A percentile compares a stretch with the other conserved stretches of the same genome.
Conservation (phyloP, 2,329 filamentous ascomycete species). For the Penicillium sp. region DNA sequence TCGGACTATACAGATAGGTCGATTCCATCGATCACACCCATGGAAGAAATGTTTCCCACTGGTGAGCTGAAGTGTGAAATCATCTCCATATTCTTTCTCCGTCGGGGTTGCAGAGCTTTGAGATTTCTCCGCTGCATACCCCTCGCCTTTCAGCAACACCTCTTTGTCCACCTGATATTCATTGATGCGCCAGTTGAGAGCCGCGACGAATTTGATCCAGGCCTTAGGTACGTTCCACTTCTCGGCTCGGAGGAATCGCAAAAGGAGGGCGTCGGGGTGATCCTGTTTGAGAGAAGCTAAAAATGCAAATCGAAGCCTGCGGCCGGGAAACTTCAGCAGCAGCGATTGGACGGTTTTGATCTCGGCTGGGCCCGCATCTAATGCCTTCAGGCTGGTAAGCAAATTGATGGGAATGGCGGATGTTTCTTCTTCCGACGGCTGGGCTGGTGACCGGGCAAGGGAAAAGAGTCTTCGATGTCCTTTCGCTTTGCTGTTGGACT, state of each 20-base stretch:
- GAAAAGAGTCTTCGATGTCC: slow-evolving; percentile 18
- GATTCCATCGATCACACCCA: slow-evolving; percentile 37
- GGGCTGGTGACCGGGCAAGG: slow-evolving; percentile 8
- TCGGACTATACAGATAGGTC: slow-evolving; percentile 42
- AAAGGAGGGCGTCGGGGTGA: slow-evolving; percentile 41
- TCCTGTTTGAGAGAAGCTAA: slow-evolving; percentile 31
- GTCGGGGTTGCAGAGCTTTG: slow-evolving; percentile 24
- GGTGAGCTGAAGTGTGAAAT: slow-evolving; percentile 41
- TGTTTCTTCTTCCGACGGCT: slow-evolving; percentile 12
- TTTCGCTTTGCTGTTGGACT: slow-evolving; percentile 1
- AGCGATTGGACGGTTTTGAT: slow-evolving; percentile 23
- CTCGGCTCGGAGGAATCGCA: slow-evolving; percentile 45
- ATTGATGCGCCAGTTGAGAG: slow-evolving; percentile 41
- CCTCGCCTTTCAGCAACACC: slow-evolving; percentile 39
- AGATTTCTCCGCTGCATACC: slow-evolving; percentile 25
- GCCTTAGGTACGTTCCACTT: slow-evolving; percentile 45
- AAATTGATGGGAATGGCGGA: slow-evolving; percentile 16
- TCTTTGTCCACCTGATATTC: slow-evolving; percentile 34
- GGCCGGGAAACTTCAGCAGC: slow-evolving; percentile 25
- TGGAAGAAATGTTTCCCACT: slow-evolving; percentile 44
- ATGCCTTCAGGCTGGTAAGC: slow-evolving; percentile 9
- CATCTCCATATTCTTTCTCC: slow-evolving; percentile 24
- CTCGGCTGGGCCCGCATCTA: slow-evolving; percentile 12
- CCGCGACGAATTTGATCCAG: slow-evolving; percentile 42
- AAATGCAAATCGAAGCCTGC: slow-evolving; percentile 18